Base-by-base conservation (phyloP, 2,329 filamentous ascomycete species). In the Aureobasidium sp. region DNA sequence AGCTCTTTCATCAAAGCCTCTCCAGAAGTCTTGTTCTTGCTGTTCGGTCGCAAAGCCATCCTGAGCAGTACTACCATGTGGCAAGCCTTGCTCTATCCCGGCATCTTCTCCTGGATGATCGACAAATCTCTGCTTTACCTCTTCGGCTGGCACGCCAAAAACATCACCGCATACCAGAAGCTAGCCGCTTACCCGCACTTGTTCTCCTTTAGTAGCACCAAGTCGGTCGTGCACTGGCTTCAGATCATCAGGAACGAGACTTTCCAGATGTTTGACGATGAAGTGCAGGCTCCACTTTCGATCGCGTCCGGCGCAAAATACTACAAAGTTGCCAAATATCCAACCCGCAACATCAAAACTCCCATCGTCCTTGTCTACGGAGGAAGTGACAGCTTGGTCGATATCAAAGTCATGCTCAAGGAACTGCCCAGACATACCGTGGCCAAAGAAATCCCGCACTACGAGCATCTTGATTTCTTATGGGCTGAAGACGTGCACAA, bases 241-340 rank as follows among this genome's bases (percentile, higher is more conserved):
- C 93, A 98, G 67, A 96, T 98, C 66, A 98, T 98, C 63, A 85
- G 93, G 59, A 96, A 91, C 63, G 88, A 89, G 63, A 90, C 83
- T 22, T 97, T 98, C 69, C 93, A 98, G 69, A 96, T 98, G 88
- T 97, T 90, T 68, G 93, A 98, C 66, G 93, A 98, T 66, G 91
- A 97, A 62, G 80, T 93, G 1, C 86, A 90, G 54, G 84, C 85
- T 24, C 85, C 85, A 0, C 74, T 95, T 56, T 81, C 83, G 51
- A 74, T 90, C 32, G 80, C 79, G 19, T 83, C 83, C 4, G 79
- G 79, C 51, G 84, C 80, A 64, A 90, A 91, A 62, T 95, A 95
- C 71, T 95, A 94, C 68, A 96, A 96, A 67, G 90, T 96, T 5
- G 90, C 93, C 62, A 91, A 88, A 66, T 98, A 96, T 61, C 93